Base-by-base conservation (phyloP, 1,284 basidiomycete genomes). In the Malassezia caprae region DNA sequence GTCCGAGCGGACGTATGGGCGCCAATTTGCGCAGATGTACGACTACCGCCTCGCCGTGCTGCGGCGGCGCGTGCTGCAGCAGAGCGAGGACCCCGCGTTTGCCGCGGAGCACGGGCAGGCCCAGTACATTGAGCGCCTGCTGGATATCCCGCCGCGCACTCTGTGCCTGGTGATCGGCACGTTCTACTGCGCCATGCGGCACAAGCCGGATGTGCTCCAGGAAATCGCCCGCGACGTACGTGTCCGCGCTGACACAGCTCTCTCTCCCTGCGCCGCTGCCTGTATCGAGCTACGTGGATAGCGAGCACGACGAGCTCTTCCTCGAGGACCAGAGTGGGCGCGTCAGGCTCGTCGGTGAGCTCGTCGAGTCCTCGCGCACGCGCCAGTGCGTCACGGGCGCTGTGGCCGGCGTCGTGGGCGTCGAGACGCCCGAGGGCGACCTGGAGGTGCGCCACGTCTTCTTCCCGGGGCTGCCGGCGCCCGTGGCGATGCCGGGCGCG, bases 301-400 rank as follows among this genome's bases (percentile, higher is more conserved):
- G 88, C 1, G 77, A 79, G 0, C 82, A 84, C 43, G 93, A 98
- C 73, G 81, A 79, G 55, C 77, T 94, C 17, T 90, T 88, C 81
- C 80, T 98, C 2, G 93, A 98, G 76, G 93, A 98, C 75, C 91
- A 96, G 76, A 88, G 86, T 5, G 93, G 93, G 1, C 83, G 93
- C 28, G 86, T 98, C 42, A 81, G 82, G 44, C 82, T 99, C 2
- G 86, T 91, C 0, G 94, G 94, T 1, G 82, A 84, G 23, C 0
- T 65, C 71, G 1, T 59, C 67, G 10, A 24, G 23, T 27, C 46
- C 2, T 12, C 27, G n/a, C 17, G 24, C 11, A 34, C 46, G 21
- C 32, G 24, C 4, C 34, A 42, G 58, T 55, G 66, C 40, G 64
- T 73, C 40, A 73, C 70, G 1, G 70, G 69, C 1, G 83, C 94